Evolutionary conservation across 2,329 filamentous ascomycete genomes (phyloP).

Genomic region (Neonectria hederae): DNA sequence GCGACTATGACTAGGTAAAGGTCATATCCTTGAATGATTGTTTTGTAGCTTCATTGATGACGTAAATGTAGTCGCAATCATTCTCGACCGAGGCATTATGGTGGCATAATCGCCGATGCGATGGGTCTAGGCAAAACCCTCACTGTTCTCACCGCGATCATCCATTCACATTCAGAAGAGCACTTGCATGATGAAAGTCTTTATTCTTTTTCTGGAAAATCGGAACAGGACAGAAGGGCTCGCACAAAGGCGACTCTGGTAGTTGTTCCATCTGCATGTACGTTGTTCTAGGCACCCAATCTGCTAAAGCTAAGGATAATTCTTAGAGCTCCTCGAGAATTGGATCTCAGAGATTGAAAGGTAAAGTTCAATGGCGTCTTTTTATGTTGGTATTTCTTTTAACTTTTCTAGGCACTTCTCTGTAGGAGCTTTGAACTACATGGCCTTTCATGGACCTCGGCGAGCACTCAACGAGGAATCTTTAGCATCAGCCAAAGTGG

Average conservation of each 20-base stretch:
- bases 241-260: constrained; percentile 3
- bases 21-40: not conserved
- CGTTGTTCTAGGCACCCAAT: not conserved
- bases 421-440: constrained; percentile 37
- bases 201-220: not conserved
- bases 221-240: not conserved
- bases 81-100: not conserved
- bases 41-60: not conserved
- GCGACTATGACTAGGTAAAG: not conserved
- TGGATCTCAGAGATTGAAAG: constrained; percentile 51
- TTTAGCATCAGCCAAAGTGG: constrained; percentile 49
- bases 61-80: not conserved
- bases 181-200: not conserved
- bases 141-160: constrained; percentile 14
- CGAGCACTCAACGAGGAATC: constrained; percentile 38
- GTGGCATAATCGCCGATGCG: constrained; percentile 18
- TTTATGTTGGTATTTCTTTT: not conserved
- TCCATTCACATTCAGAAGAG: constrained; percentile 3
- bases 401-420: constrained; percentile 45
- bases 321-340: constrained; percentile 49
- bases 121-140: constrained; percentile 29
- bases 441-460: constrained; percentile 50
- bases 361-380: constrained; percentile 35
- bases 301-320: constrained; percentile 18
- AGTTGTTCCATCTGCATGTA: constrained; percentile 10